Percentiles rank a stretch among this genome's conserved stretches.
Evolutionary conservation across 2,329 filamentous ascomycete species (phyloP).

Genomic region (Venturiaceae sp.): DNA sequence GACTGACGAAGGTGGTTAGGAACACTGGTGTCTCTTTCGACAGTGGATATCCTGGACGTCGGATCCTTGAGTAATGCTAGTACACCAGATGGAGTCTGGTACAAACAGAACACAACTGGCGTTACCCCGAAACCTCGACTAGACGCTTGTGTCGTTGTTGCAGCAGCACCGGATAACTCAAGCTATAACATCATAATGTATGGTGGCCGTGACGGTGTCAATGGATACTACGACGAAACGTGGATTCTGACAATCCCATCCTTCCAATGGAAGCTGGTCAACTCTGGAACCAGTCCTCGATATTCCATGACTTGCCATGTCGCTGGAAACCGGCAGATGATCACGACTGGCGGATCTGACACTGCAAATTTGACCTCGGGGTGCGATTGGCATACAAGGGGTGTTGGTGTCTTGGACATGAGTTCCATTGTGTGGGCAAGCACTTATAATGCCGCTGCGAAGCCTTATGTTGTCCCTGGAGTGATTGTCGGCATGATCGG

Average conservation of each 20-base stretch:
- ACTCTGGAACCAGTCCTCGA: constrained; percentile 24
- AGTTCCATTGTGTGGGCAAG: constrained; percentile 21
- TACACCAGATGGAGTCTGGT: constrained; percentile 27
- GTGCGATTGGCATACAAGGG: constrained; percentile 23
- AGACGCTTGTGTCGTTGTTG: constrained; percentile 33
- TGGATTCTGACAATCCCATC: constrained; percentile 36
- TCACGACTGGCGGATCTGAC: constrained; percentile 28
- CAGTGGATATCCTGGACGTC: constrained; percentile 32
- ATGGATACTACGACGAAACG: constrained; percentile 30
- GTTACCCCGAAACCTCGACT: constrained; percentile 30
- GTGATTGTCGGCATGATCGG: constrained; percentile 18
- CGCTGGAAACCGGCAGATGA: constrained; percentile 27
- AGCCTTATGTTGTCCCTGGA: constrained; percentile 17
- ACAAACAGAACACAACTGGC: constrained; percentile 31
- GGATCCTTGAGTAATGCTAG: constrained; percentile 19
- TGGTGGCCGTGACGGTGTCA: constrained; percentile 31
- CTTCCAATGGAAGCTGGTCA: constrained; percentile 34
- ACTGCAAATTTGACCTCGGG: constrained; percentile 11
- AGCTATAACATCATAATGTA: constrained; percentile 40
- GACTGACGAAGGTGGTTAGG: neutral
- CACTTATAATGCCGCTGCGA: constrained; percentile 16
- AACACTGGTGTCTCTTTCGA: constrained; percentile 21
- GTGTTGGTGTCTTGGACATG: constrained; percentile 23
- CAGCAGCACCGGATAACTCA: constrained; percentile 33
- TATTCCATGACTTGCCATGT: constrained; percentile 33